phyloP scores from a whole-genome alignment of 2,329 filamentous ascomycete species.

The Dothiorella sarmentorum region DNA sequence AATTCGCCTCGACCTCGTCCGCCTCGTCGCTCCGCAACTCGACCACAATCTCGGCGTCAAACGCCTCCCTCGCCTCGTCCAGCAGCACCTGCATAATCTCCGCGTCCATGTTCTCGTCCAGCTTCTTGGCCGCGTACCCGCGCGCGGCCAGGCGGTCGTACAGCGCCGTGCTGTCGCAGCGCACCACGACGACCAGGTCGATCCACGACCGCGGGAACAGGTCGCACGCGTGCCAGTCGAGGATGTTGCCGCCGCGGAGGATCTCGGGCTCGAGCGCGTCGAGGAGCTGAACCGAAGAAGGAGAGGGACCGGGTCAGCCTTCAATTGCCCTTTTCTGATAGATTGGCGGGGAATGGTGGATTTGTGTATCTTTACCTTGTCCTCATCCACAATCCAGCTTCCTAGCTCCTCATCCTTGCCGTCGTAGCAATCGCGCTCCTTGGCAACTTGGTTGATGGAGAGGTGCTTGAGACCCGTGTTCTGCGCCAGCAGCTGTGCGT shows the following conservation, averaged over 20 bases:
- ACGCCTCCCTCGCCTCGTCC: conserved; percentile 84
- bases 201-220: conserved; percentile 91
- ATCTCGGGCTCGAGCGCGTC: conserved; percentile 85
- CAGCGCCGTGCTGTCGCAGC: conserved; percentile 73
- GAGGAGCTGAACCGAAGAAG: conserved; percentile 57
- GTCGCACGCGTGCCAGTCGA: conserved; percentile 98
- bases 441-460: conserved; percentile 86
- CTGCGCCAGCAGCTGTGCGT: conserved; percentile 76
- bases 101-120: conserved; percentile 93
- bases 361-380: conserved; percentile 61
- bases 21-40: conserved; percentile 78
- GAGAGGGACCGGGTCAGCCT: background rate
- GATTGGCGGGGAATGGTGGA: no score
- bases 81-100: conserved; percentile 97
- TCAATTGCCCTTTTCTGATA: no score
- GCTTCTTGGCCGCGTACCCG: conserved; percentile 78
- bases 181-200: conserved; percentile 87
- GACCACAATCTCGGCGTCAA: conserved; percentile 82
- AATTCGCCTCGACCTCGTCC: conserved; percentile 83
- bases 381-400: conserved; percentile 93
- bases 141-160: conserved; percentile 79
- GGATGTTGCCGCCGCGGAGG: conserved; percentile 71
- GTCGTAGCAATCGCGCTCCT: conserved; percentile 82
- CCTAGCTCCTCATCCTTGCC: conserved; percentile 81
- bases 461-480: conserved; percentile 74